Evolutionary conservation across 257 asterid species (phyloP), one percentile per base, ranked within the genome.

Genomic region (Forsythia suspensa): DNA sequence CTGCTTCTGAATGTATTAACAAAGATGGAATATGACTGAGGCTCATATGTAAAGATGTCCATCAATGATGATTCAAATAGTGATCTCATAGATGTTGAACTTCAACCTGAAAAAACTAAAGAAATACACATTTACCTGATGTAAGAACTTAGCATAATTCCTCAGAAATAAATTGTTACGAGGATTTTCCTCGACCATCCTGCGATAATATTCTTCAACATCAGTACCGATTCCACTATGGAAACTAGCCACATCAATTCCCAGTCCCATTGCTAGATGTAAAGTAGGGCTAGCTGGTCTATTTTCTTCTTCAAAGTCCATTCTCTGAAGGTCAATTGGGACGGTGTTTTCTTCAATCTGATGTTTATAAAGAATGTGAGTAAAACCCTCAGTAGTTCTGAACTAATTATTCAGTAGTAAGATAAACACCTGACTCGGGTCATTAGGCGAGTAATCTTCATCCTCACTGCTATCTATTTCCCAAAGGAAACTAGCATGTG

Each of bases 401-500:
- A 80, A 38, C 67, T 61, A 52, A 39, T 71, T 20, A 36, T 63
- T 39, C 71, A n/a, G 39, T 21, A 44, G 42, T 83, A 55, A 40
- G 61, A 78, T 61, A 69, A 66, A 59, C 59, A 93, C 97, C 92
- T 84, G 81, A 73, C 79, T 36, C 42, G 48, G 75, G 13, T 77
- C 82, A 74, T 80, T 75, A 57, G 81, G 75, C 20, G 40, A 57
- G 76, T 29, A 71, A 67, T 85, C 96, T 20, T 85, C 91, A 13
- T 84, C 86, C 70, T 88, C 89, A 0, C 57, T 72, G 5, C 84
- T 95, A 74, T 84, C 97, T n/a, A 85, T 77, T 36, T 88, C 90
- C 99, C 98, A 95, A 57, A 95, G 88, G 77, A 92, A 93, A 79
- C 88, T 86, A 46, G 98, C 95, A 79, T 89, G 88, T 75, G 96